phyloP scores from a whole-genome alignment of 768 basidiomycete genomes.

The Boletus sp. region DNA sequence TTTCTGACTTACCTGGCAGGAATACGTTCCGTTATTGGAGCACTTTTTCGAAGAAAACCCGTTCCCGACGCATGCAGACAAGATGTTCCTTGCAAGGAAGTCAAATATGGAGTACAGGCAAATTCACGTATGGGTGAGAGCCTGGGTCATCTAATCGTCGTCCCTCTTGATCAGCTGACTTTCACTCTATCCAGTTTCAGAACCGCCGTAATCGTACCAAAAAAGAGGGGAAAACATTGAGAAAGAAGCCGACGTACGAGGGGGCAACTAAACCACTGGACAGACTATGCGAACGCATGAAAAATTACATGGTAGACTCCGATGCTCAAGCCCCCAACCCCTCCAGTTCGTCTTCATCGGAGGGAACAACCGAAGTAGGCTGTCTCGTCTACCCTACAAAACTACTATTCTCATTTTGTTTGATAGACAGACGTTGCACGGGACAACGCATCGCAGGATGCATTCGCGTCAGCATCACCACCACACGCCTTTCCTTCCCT shows the following conservation, averaged over 20 bases:
- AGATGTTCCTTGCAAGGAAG: constrained; percentile 9
- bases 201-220: constrained; percentile 11
- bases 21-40: constrained; percentile 8
- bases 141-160: accelerated
- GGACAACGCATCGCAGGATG: neutral
- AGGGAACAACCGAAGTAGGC: neutral
- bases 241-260: neutral
- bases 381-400: too few species aligned
- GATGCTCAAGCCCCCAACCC: neutral
- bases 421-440: neutral
- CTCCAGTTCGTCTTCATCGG: accelerated
- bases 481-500: constrained; percentile 14
- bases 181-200: constrained; percentile 5
- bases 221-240: neutral
- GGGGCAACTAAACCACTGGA: neutral
- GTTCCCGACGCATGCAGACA: constrained; percentile 12
- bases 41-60: constrained; percentile 13
- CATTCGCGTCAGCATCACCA: constrained; percentile 1
- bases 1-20: neutral
- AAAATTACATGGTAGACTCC: neutral
- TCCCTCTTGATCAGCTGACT: neutral
- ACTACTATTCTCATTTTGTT: neutral
- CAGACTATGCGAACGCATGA: neutral
- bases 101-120: constrained; percentile 12
- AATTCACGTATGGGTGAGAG: constrained; percentile 19